Conservation (phyloP, 2,329 filamentous ascomycete genomes). For the Diaporthe sp. region DNA sequence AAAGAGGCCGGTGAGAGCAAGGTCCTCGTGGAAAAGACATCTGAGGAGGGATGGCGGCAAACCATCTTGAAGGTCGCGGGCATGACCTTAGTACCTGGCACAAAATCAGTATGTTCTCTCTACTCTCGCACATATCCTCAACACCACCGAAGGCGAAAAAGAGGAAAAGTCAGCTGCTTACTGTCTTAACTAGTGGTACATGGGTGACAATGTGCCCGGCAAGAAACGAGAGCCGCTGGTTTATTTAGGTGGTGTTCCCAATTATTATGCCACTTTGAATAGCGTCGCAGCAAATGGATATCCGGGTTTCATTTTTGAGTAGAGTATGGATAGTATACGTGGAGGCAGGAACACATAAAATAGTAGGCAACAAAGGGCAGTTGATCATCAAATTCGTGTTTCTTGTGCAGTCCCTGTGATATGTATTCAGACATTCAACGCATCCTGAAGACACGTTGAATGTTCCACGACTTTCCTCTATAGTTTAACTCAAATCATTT, state of each 20-base stretch:
- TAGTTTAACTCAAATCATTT: not conserved
- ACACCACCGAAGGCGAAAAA: not conserved
- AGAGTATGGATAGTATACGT: not conserved
- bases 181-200: conserved; percentile 49
- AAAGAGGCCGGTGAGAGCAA: conserved; percentile 45
- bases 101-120: conserved; percentile 44
- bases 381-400: not conserved
- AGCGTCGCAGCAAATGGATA: conserved; percentile 18
- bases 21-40: conserved; percentile 48
- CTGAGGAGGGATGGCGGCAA: conserved; percentile 49
- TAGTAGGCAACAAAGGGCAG: not conserved
- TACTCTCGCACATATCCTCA: not conserved
- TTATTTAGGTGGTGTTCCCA: conserved; percentile 47
- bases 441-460: not conserved
- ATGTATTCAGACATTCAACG: not conserved
- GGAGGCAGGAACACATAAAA: not conserved
- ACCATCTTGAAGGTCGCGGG: conserved; percentile 47
- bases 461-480: not conserved
- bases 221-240: conserved; percentile 52
- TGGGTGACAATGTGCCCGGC: conserved; percentile 56
- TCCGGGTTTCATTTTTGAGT: conserved; percentile 14
- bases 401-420: not conserved
- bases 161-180: not conserved
- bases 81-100: conserved; percentile 48
- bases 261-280: conserved; percentile 36